phyloP scores from a whole-genome alignment of 108 stramenopile species.

The Cylindrotheca fusiformis region DNA sequence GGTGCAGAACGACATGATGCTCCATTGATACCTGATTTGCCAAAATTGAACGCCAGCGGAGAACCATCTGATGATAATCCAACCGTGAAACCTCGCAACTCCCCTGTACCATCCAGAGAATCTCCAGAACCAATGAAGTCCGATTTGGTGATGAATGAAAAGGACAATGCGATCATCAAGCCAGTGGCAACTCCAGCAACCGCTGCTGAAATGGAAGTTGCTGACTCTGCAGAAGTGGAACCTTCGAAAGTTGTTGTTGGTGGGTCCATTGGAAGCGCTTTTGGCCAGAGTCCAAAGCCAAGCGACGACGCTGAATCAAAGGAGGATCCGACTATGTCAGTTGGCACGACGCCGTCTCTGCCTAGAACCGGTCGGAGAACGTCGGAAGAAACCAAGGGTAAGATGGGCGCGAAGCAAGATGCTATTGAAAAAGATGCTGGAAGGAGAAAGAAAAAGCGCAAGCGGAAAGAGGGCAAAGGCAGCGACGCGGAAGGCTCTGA shows the following conservation, averaged over 20 bases:
- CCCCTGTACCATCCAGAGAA: not conserved
- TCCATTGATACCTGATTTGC: no score
- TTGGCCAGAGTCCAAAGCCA: not conserved
- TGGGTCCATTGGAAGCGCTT: not conserved
- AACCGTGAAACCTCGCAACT: conserved; percentile 9
- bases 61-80: no score
- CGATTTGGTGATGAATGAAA: not conserved
- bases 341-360: conserved; percentile 6
- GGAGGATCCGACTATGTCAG: not conserved
- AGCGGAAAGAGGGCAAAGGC: conserved; percentile 24
- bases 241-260: not conserved
- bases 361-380: conserved; percentile 51
- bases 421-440: conserved; percentile 2
- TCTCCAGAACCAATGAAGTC: not conserved
- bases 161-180: not conserved
- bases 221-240: not conserved
- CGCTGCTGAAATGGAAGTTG: not conserved
- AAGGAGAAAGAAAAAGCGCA: conserved; percentile 56
- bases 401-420: conserved; percentile 37
- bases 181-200: not conserved
- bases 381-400: conserved; percentile 66
- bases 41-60: no score
- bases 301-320: not conserved
- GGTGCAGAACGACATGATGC: no score
- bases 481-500: conserved; percentile 26